Base-by-base conservation (phyloP, 2,329 filamentous ascomycete species). In the Aspergillus pseudotamarii region DNA sequence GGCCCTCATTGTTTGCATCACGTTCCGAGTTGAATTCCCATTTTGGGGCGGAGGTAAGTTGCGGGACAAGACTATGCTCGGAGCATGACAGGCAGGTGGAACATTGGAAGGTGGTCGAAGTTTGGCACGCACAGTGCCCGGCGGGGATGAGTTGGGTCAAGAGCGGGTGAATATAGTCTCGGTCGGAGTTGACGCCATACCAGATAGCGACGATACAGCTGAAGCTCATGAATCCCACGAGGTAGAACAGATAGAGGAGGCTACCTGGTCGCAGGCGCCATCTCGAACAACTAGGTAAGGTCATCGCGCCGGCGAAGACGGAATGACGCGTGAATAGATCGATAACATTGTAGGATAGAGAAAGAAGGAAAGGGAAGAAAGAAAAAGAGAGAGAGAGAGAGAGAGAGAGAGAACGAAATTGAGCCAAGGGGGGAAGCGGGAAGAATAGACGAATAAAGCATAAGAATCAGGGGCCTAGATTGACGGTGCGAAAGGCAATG, bases 71-170 rank as follows among this genome's bases (percentile, higher is more conserved):
- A 10, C 34, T 60, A 62, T 61, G 59, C 19, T 64, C 8, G 14
- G 72, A 66, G 43, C 73, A 76, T 9, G 71, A 69, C 26, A 78
- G 64, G 61, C 76, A 77, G 53, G 70, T 78, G 6, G 73, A 68
- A 64, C 77, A 79, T 61, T 78, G 70, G 64, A 79, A 79, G 38
- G 73, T 76, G 6, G 76, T 78, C 2, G 76, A 76, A n/a, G 72
- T 72, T 62, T 75, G 64, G 63, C 76, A 79, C 41, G 76, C 73
- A 63, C 76, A 78, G 61, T 79, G 76, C 14, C 77, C 77, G 10
- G 76, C 77, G 55, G 77, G 77, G 57, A 79, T 76, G 10, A 79
- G 61, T 53, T 79, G 77, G 6, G 74, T 78, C 56, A 79, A 68
- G 32, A 78, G 53, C 1, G 76, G 77, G 45, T 75, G 74, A 23